phyloP scores from a whole-genome alignment of 129 eudicot species.

The Oenanthe sinensis region DNA sequence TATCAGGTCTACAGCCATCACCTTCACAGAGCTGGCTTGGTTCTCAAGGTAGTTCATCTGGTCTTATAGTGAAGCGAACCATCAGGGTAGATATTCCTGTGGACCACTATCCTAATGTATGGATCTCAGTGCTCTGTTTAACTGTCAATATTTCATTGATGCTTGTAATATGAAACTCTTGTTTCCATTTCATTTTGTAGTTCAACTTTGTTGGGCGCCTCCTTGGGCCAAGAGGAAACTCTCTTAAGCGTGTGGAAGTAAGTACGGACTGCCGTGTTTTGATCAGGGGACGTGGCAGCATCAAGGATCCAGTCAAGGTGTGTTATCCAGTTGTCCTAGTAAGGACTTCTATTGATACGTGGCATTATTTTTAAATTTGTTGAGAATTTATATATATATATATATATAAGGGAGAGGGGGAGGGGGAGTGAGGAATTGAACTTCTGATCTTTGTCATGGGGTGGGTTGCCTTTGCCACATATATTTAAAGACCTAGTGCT shows the following conservation, averaged over 20 bases:
- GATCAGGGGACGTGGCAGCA: conserved; percentile 98
- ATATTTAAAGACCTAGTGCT: background rate
- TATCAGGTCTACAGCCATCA: conserved; percentile 73
- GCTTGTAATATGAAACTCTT: background rate
- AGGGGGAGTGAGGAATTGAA: background rate
- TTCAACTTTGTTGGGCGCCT: conserved; percentile 97
- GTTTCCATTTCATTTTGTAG: conserved; percentile 33
- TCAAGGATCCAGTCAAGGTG: conserved; percentile 96
- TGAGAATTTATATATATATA: background rate
- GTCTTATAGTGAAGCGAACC: conserved; percentile 84
- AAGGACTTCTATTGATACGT: background rate
- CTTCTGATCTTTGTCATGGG: background rate
- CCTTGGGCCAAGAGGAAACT: conserved; percentile 97
- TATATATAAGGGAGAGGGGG: background rate
- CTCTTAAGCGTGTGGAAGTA: conserved; percentile 96
- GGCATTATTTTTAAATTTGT: background rate
- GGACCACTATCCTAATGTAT: conserved; percentile 76
- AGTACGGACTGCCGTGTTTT: conserved; percentile 93
- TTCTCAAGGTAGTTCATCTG: conserved; percentile 87
- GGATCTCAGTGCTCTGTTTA: conserved; percentile 8
- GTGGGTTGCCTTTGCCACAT: background rate
- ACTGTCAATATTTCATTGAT: background rate
- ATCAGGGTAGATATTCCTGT: conserved; percentile 93
- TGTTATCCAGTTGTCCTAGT: conserved; percentile 4
- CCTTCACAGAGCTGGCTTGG: conserved; percentile 91